Evolutionary conservation across 75 land plant species (phyloP).

Genomic region (Pseudotsuga menziesii): DNA sequence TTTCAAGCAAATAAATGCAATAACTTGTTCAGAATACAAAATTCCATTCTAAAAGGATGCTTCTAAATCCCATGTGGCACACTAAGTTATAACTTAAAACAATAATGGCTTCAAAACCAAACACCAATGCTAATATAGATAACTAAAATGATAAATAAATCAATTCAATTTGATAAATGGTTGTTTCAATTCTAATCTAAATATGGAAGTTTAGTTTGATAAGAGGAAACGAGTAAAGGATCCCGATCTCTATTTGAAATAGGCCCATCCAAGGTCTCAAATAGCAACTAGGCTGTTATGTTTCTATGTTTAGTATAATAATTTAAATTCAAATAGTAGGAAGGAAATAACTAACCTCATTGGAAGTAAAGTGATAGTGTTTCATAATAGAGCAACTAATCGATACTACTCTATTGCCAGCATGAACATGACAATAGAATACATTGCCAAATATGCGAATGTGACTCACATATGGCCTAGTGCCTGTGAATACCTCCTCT

Average conservation of each 20-base stretch:
- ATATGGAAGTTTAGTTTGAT: background rate
- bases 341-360: constrained; percentile 26
- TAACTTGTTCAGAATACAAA: constrained; percentile 1
- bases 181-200: background rate
- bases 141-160: background rate
- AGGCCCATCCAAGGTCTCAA: background rate
- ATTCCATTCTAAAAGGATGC: background rate
- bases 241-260: background rate
- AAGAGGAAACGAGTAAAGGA: background rate
- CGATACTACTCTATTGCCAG: no score
- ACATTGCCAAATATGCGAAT: no score
- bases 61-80: background rate
- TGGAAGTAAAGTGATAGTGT: constrained; percentile 36
- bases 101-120: background rate
- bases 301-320: background rate
- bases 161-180: background rate
- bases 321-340: no score
- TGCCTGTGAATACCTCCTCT: no score
- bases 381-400: constrained; percentile 53
- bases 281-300: background rate
- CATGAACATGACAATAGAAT: no score
- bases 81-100: background rate
- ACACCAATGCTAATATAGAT: background rate
- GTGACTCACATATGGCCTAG: no score
- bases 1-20: no score